Base-by-base conservation (phyloP, 2,329 filamentous ascomycete species). In the Fusarium mexicanum region DNA sequence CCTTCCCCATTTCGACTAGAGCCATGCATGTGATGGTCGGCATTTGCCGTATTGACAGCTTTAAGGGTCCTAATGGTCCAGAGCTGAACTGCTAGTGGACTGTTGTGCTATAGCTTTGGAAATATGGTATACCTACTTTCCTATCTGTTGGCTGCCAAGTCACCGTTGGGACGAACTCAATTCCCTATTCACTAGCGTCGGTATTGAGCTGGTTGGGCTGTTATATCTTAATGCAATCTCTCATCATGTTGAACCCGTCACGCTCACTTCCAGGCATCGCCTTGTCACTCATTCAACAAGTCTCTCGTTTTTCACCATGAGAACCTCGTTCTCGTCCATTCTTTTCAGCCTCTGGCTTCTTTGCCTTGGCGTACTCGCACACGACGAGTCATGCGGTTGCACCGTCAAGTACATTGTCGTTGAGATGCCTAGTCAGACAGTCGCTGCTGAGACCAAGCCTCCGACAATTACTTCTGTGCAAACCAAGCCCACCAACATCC, bases 281-380 rank as follows among this genome's bases (percentile, higher is more conserved):
- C 64, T 65, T 65, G 48, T 47, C 65, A 62, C 14, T 68, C 64
- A n/a, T 68, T 67, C 20, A 53, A 14, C 6, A 41, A 5, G n/a
- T 41, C 40, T 10, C 7, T 46, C 35, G n/a, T 47, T 53, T 24
- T 67, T 13, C 35, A 62, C 7, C 35, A 68, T 68, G 65, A 68
- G 65, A 44, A 47, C 64, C 13, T 68, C 54, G 53, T 68, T 68
- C 65, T 68, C 54, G 65, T 68, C 65, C 65, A 43, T 68, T 62
- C 64, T 68, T 68, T 68, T 68, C 35, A 53, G 54, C 65, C 64
- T 68, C 11, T 53, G 63, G 63, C 54, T 68, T 6, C 40, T 68
- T 22, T 62, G 35, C 22, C 46, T 44, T 6, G 16, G 46, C 17
- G 54, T n/a, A 0, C 22, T 41, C 26, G 65, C 54, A 10, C 64